A percentile compares a stretch with the other conserved stretches of the same genome.
Conservation (phyloP, 106 monocot genomes). For the Platanthera guangdongensis region DNA sequence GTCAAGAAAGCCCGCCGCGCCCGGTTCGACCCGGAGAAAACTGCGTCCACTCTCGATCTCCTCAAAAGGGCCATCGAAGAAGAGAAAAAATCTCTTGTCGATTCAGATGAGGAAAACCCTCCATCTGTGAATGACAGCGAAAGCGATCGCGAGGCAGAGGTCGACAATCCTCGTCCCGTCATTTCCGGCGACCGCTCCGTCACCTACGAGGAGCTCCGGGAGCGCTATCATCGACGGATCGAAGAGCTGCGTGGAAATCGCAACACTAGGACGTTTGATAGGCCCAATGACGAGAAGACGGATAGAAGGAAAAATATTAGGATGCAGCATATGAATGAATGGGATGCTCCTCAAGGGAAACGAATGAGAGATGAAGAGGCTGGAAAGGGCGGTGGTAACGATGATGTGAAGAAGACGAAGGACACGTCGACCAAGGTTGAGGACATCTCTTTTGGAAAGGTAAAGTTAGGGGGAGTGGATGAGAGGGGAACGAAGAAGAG, state of each 20-base stretch:
- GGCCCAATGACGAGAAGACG: slow-evolving; percentile 9
- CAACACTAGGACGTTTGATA: slow-evolving; percentile 28
- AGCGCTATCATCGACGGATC: slow-evolving; percentile 53
- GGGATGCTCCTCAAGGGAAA: slow-evolving; percentile 4
- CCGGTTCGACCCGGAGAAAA: slow-evolving; percentile 49
- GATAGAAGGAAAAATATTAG: slow-evolving; percentile 13
- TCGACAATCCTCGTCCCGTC: slow-evolving; percentile 1
- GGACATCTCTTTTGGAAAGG: slow-evolving; percentile 50
- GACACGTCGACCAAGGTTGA: slow-evolving; percentile 9
- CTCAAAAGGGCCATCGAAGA: slow-evolving; percentile 38
- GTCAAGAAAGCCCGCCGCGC: slow-evolving; percentile 58
- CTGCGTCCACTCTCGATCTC: slow-evolving; percentile 56
- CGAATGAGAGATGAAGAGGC: slow-evolving; percentile 33
- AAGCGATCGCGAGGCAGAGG: slow-evolving; percentile 6
- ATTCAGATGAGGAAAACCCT: neutral
- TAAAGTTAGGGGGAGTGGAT: slow-evolving; percentile 42
- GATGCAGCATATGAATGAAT: slow-evolving; percentile 5
- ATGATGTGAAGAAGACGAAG: slow-evolving; percentile 16
- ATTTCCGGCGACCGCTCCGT: slow-evolving; percentile 17
- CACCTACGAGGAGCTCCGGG: slow-evolving; percentile 79
- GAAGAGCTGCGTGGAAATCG: slow-evolving; percentile 52
- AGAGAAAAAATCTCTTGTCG: neutral
- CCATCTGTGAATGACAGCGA: neutral
- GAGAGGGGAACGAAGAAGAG: slow-evolving; percentile 37
- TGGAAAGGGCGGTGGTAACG: slow-evolving; percentile 5